Base-by-base conservation (phyloP, 1,284 basidiomycete species). In the Cryptococcus hybrid region DNA sequence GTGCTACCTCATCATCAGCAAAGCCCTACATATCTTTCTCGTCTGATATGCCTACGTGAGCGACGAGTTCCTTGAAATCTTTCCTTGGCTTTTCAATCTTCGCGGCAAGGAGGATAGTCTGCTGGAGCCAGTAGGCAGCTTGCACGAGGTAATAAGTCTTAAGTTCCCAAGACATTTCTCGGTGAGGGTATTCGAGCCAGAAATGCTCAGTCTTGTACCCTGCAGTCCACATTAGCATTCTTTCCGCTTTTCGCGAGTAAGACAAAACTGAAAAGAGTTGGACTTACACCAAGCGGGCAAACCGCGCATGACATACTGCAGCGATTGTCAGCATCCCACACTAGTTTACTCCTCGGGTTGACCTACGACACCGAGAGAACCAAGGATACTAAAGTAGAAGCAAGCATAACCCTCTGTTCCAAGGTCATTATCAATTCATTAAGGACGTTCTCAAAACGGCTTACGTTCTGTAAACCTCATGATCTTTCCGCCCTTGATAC, bases 81-180 rank as follows among this genome's bases (percentile, higher is more conserved):
- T 92, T 97, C 94, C 39, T 84, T 0, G 94, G 94, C 73, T 95
- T 96, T 76, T 98, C 94, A 13, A 98, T 84, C 42, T 86, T 82
- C 11, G 95, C 82, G 1, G 90, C 80, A 40, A 98, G 84, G 11
- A 99, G 88, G 38, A 98, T 79, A 58, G 95, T 84, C 76, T 99
- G 93, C 72, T 99, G 94, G 53, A 86, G 84, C 95, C 95, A 99
- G 75, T 97, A 97, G 2, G 92, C 82, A 49, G 85, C 83, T 74
- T 92, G 89, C 78, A 90, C 84, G 56, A 99, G 85, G 74, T 99
- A 99, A 80, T 97, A 98, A 39, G 84, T 78, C 79, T 99, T 99
- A 63, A 98, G 80, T 61, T 86, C 84, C 2, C 86, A 85, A 42
- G 84, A 85, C 90, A 99, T 92, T 58, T 89, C 84, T 86, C 87